Evolutionary conservation across 768 basidiomycete species (phyloP).

Genomic region (Suillus ampliporus): DNA sequence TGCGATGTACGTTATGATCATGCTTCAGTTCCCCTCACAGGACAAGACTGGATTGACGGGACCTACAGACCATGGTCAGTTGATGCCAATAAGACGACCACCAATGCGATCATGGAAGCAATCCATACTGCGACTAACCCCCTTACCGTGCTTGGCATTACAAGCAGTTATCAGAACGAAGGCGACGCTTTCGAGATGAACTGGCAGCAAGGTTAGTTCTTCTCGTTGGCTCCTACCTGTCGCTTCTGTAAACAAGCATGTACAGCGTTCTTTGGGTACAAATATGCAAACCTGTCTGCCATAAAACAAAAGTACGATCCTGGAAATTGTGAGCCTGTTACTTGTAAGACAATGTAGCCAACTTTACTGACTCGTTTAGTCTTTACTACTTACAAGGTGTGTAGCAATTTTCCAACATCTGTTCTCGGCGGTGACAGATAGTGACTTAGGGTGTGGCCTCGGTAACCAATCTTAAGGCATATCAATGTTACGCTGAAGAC

Average conservation of each 20-base stretch:
- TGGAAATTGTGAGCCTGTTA: constrained; percentile 19
- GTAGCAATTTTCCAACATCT: neutral
- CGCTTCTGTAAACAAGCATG: neutral
- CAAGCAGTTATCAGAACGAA: constrained; percentile 31
- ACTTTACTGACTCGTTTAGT: constrained; percentile 11
- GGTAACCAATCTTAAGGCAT: constrained; percentile 6
- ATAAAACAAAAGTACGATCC: constrained; percentile 32
- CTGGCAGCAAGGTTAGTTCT: constrained; percentile 23
- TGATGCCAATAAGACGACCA: constrained; percentile 4
- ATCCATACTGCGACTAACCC: constrained; percentile 18
- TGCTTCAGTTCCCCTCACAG: neutral
- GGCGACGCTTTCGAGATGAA: constrained; percentile 22
- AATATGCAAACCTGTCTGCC: constrained; percentile 19
- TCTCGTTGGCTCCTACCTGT: neutral
- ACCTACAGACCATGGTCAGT: constrained; percentile 22
- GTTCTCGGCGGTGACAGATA: neutral
- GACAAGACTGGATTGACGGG: neutral
- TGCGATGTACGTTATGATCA: constrained; percentile 9
- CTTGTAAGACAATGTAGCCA: neutral
- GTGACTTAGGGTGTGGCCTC: constrained; percentile 6
- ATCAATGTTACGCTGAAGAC: constrained; percentile 3
- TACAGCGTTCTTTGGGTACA: constrained; percentile 29
- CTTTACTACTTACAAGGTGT: constrained; percentile 27
- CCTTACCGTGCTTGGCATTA: constrained; percentile 21
- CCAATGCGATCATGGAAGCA: constrained; percentile 10